Conservation (phyloP, 441 rosid species). For the Jatropha podagrica region DNA sequence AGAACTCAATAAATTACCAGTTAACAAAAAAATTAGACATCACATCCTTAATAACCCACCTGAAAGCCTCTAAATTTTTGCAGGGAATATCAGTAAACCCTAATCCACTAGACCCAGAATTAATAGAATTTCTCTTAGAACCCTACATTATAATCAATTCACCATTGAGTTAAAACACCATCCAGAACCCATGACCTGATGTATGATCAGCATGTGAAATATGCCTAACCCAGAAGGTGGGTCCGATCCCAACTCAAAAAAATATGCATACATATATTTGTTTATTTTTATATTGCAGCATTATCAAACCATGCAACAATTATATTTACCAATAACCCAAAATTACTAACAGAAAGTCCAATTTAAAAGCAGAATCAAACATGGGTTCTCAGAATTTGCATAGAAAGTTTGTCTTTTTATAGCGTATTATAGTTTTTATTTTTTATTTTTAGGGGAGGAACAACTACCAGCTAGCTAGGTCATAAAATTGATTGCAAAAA, state of each 20-base stretch:
- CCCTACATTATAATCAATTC: conserved; percentile 31
- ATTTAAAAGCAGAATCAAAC: conserved; percentile 12
- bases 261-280: neutral
- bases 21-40: conserved; percentile 4
- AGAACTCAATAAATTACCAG: conserved; percentile 2
- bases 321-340: neutral
- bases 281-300: neutral
- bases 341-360: conserved; percentile 4
- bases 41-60: conserved; percentile 24
- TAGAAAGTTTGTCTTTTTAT: neutral
- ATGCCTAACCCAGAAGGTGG: conserved; percentile 27
- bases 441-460: conserved; percentile 8
- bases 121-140: conserved; percentile 29
- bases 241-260: conserved; percentile 30
- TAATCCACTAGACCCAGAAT: conserved; percentile 25
- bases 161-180: conserved; percentile 13
- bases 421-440: neutral
- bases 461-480: conserved; percentile 14
- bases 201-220: conserved; percentile 25
- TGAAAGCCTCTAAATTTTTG: conserved; percentile 5
- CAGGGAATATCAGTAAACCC: conserved; percentile 35
- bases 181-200: conserved; percentile 26
- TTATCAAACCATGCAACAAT: conserved; percentile 13
- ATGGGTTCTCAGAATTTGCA: conserved; percentile 17
- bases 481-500: conserved; percentile 14